Base-by-base conservation (phyloP, 73 alveolate genomes). In the Blepharisma stoltei region DNA sequence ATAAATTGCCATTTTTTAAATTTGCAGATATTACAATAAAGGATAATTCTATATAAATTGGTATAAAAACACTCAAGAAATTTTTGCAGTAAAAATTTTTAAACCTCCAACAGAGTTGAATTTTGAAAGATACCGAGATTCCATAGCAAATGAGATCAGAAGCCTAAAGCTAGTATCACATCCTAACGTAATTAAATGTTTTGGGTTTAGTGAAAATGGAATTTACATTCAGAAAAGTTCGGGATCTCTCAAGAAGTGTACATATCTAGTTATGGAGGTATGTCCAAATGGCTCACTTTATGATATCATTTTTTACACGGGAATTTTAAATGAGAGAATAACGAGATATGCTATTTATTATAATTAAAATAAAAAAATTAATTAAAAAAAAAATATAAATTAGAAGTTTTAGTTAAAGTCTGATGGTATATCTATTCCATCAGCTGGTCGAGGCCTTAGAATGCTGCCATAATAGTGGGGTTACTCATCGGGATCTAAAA, bases 401-500 rank as follows among this genome's bases (percentile, higher is more conserved):
- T n/a, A n/a, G n/a, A n/a, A n/a, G n/a, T n/a, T 54, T n/a, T n/a
- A n/a, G n/a, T n/a, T n/a, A n/a, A n/a, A n/a, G n/a, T n/a, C n/a
- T n/a, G n/a, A n/a, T n/a, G n/a, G n/a, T n/a, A n/a, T n/a, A 7
- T 44, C 54, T 55, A 6, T 76, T 76, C 6, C 7, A 14, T 6
- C 67, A 55, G 81, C 38, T 76, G 1, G 45, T 76, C 43, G 54
- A 49, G 1, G 83, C 80, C 7, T 18, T 76, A 21, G 55, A 60
- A 55, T 21, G 41, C 54, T 45, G 55, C 8, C 83, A 76, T 76
- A 23, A 6, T 73, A 80, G 2, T 6, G 79, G 83, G 77, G 20
- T 76, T 32, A 6, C 76, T 27, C 83, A 76, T 47, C n/a, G 83
- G n/a, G 83, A 76, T 66, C 18, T 76, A 14, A 76, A 76, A 45